These are phyloP conservation scores for Teunomyces gatunensis DNA, from an alignment of 805 yeast genomes.

Conservation along the genomic window DNA sequence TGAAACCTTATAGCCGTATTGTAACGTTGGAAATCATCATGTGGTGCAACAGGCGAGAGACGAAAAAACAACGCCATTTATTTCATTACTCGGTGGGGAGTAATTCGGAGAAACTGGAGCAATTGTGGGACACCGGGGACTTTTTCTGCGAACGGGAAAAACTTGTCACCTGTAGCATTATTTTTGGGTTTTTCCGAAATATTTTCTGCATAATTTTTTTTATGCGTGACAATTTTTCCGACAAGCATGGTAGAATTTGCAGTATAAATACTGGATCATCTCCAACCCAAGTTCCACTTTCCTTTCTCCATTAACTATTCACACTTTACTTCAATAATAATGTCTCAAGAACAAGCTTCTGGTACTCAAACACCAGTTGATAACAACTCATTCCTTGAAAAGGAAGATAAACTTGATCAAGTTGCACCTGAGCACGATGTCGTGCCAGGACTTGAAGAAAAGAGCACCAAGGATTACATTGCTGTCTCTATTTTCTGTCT, in stretches of 20 bases:
- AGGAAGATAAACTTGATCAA: slow-evolving; percentile 17
- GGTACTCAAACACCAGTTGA: slow-evolving; percentile 35
- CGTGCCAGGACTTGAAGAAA: slow-evolving; percentile 24
- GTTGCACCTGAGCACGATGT: slow-evolving; percentile 4
- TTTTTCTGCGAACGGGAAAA: neutral
- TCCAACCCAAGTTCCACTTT: neutral
- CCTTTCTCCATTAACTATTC: neutral
- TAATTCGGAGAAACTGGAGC: slow-evolving; percentile 10
- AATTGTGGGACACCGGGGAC: slow-evolving; percentile 5
- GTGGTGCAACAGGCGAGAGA: neutral
- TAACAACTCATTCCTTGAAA: slow-evolving; percentile 23
- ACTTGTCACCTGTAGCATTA: neutral
- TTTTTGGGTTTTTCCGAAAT: neutral
- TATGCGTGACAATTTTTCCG: slow-evolving; percentile 1
- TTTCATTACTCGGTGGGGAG: neutral
- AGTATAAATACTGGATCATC: slow-evolving; percentile 4
- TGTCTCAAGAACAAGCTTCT: slow-evolving; percentile 25
- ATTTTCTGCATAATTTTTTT: slow-evolving; percentile 1
- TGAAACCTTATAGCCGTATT: neutral
- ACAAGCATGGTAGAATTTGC: neutral
- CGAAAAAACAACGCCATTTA: neutral
- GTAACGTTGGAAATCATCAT: neutral
- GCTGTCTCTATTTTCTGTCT: slow-evolving; percentile 30
- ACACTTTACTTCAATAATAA: slow-evolving; percentile 6
- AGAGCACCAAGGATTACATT: slow-evolving; percentile 30